Percentiles rank a stretch among this genome's conserved stretches.
These are phyloP conservation scores for Arthrinium puccinioides DNA, from an alignment of 2,329 filamentous ascomycete genomes.

Conservation along the genomic window DNA sequence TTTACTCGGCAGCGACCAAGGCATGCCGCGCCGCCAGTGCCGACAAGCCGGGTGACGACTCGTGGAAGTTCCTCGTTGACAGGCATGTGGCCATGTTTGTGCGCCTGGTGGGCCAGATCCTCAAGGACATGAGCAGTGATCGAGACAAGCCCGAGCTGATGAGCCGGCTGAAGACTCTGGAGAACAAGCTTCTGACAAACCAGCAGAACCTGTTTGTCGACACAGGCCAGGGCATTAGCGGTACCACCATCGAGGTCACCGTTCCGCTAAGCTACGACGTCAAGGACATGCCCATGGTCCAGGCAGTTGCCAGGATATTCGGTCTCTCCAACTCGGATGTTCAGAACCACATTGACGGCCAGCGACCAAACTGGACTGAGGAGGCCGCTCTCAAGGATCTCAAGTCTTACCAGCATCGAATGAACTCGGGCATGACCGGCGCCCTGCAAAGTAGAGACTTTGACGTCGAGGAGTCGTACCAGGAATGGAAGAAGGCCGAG, in stretches of 20 bases:
- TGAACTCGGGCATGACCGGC: constrained; percentile 71
- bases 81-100: constrained; percentile 93
- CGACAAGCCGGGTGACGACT: constrained; percentile 70
- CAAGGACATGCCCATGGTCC: constrained; percentile 93
- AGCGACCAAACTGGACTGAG: constrained; percentile 80
- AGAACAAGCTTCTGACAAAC: constrained; percentile 89
- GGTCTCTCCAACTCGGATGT: constrained; percentile 70
- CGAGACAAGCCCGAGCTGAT: constrained; percentile 81
- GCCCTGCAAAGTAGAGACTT: constrained; percentile 83
- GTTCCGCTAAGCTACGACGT: constrained; percentile 84
- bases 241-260: constrained; percentile 70
- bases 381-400: constrained; percentile 85
- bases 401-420: constrained; percentile 84
- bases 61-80: constrained; percentile 88
- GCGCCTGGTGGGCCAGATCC: constrained; percentile 69
- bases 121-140: constrained; percentile 79
- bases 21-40: constrained; percentile 64
- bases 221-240: constrained; percentile 48
- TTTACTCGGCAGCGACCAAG: constrained; percentile 91
- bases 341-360: constrained; percentile 78
- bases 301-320: constrained; percentile 81
- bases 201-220: constrained; percentile 78
- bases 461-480: constrained; percentile 79
- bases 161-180: constrained; percentile 68
- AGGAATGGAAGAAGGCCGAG: constrained; percentile 88